Percentiles rank a stretch among this genome's conserved stretches.
Evolutionary conservation across 768 basidiomycete species (phyloP).

Genomic region (Thelephora aurantiotincta): DNA sequence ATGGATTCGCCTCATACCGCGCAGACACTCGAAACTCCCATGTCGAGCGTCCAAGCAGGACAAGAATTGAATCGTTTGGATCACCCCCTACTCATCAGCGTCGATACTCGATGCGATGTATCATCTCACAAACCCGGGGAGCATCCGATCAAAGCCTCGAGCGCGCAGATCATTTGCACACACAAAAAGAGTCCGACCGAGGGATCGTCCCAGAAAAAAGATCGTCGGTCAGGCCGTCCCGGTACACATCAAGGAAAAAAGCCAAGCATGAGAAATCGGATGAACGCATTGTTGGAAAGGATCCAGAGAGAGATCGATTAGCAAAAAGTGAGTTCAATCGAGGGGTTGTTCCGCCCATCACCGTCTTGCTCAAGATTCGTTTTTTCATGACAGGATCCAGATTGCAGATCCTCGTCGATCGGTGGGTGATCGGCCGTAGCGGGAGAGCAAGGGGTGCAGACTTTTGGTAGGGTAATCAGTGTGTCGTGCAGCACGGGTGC

Average conservation of each 20-base stretch:
- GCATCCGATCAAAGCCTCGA: too few species aligned
- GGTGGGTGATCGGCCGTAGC: not conserved
- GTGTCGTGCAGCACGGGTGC: too few species aligned
- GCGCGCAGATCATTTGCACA: not conserved
- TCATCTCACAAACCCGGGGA: too few species aligned
- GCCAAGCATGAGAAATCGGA: constrained; percentile 76
- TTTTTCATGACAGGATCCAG: not conserved
- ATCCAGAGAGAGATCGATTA: constrained; percentile 51
- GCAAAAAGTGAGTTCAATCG: constrained; percentile 1
- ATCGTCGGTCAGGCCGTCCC: not conserved
- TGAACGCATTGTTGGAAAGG: constrained; percentile 77
- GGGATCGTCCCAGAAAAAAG: not conserved
- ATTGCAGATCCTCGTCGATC: not conserved
- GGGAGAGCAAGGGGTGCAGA: too few species aligned
- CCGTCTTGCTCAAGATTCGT: not conserved
- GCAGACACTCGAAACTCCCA: too few species aligned
- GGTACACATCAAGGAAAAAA: constrained; percentile 21
- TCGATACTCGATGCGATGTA: too few species aligned
- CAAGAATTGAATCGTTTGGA: too few species aligned
- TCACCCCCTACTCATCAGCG: too few species aligned
- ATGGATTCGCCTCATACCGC: too few species aligned
- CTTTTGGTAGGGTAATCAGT: too few species aligned
- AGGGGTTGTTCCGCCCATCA: not conserved
- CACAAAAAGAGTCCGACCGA: constrained; percentile 1
- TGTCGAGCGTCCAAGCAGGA: too few species aligned